A percentile compares a stretch with the other conserved stretches of the same genome.
Evolutionary conservation across 331 rosid species (phyloP).

Genomic region (Erythrophleum ivorense): DNA sequence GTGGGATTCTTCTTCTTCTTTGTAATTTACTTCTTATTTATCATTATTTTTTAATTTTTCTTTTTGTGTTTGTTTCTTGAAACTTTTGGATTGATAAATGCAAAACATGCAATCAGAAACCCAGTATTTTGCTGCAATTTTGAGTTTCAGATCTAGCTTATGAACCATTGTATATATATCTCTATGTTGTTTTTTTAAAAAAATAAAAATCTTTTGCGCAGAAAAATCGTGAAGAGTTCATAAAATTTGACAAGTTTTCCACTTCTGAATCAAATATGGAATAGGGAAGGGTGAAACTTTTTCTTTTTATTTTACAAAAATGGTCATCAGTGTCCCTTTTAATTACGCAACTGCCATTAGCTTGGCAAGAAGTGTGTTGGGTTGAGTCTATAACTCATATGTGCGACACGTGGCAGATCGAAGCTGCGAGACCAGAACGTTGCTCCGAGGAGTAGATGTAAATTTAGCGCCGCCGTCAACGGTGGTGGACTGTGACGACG

Average conservation of each 20-base stretch:
- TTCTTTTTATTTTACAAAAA: background rate
- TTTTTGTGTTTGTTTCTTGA: too few relatives aligned
- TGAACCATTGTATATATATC: too few relatives aligned
- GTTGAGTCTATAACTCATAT: constrained; percentile 23
- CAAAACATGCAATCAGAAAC: constrained; percentile 11
- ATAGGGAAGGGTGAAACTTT: background rate
- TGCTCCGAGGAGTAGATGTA: constrained; percentile 44
- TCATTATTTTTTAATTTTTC: background rate
- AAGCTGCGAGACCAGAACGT: constrained; percentile 56
- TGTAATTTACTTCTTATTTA: background rate
- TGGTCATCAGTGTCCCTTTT: background rate
- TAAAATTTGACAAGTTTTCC: background rate
- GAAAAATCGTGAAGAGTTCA: background rate
- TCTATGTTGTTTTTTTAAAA: background rate
- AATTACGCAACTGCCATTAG: constrained; percentile 30
- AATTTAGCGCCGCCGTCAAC: constrained; percentile 33
- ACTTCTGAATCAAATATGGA: too few relatives aligned
- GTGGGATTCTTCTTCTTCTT: constrained; percentile 22
- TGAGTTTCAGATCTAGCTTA: background rate
- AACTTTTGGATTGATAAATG: background rate
- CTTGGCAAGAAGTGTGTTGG: background rate
- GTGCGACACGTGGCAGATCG: constrained; percentile 49
- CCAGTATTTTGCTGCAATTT: background rate
- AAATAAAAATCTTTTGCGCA: background rate
- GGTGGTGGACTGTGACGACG: constrained; percentile 53